phyloP scores from a whole-genome alignment of 768 basidiomycete species.

The Leccinum sublutescens region DNA sequence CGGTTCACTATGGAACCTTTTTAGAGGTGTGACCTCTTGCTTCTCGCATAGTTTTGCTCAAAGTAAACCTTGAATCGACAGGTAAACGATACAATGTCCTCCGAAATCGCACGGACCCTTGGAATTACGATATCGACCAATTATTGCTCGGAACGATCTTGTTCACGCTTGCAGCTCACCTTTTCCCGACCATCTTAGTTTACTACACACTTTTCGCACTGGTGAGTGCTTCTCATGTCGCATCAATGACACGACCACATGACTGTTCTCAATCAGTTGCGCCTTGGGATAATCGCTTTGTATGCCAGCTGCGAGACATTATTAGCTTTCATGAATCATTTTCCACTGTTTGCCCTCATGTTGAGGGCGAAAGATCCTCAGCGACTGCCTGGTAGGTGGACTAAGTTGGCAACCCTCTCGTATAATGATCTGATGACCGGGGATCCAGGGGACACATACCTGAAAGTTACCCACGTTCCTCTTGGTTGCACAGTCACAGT shows the following conservation, averaged over 20 bases:
- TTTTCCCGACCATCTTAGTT: constrained; percentile 81
- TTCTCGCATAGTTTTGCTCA: not conserved
- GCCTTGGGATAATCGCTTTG: constrained; percentile 51
- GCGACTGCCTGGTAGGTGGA: constrained; percentile 67
- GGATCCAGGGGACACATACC: constrained; percentile 27
- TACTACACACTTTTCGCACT: constrained; percentile 83
- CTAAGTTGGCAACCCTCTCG: not conserved
- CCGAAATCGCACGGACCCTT: constrained; percentile 83
- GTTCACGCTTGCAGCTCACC: constrained; percentile 77
- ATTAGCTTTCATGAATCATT: constrained; percentile 84
- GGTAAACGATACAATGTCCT: constrained; percentile 89
- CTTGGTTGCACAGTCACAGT: constrained; percentile 19
- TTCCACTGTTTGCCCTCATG: constrained; percentile 88
- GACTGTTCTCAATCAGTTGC: constrained; percentile 39
- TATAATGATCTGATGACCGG: not conserved
- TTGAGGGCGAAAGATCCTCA: constrained; percentile 79
- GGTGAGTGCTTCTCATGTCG: constrained; percentile 35
- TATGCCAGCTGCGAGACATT: constrained; percentile 64
- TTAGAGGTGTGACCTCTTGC: constrained; percentile 59
- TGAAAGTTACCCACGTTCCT: constrained; percentile 28
- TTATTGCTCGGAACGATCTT: constrained; percentile 91
- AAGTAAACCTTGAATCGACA: constrained; percentile 28
- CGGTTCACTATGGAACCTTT: constrained; percentile 82
- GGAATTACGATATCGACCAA: constrained; percentile 91
- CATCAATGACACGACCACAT: not conserved